These are phyloP conservation scores for Moniliella sp. DNA, from an alignment of 1,284 basidiomycete genomes.

Conservation along the genomic window DNA sequence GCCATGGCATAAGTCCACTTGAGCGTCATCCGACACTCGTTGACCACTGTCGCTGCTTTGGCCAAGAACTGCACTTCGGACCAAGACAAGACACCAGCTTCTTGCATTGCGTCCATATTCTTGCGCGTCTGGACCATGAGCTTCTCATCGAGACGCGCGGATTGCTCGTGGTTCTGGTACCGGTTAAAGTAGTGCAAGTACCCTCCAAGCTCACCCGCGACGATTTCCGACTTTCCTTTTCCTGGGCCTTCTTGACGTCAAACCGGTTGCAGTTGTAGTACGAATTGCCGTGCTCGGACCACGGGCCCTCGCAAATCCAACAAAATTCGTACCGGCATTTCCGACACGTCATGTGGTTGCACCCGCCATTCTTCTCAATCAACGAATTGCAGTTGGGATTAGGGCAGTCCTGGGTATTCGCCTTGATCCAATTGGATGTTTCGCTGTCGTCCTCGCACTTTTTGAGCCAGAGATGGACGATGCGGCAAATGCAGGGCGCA, in stretches of 20 bases:
- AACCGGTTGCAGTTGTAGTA: slow-evolving; percentile 97
- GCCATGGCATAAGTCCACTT: slow-evolving; percentile 99
- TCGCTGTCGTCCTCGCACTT: slow-evolving; percentile 94
- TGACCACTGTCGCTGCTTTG: slow-evolving; percentile 70
- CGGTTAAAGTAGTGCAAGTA: slow-evolving; percentile 23
- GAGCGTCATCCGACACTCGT: slow-evolving; percentile 71
- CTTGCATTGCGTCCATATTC: slow-evolving; percentile 99
- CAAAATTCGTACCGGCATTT: slow-evolving; percentile 41
- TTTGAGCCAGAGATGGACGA: slow-evolving; percentile 81
- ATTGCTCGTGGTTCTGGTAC: slow-evolving; percentile 95
- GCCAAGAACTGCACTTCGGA: slow-evolving; percentile 97
- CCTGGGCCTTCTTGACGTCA: slow-evolving; percentile 55
- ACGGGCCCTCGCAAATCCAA: slow-evolving; percentile 54
- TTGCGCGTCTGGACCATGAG: slow-evolving; percentile 84
- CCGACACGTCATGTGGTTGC: slow-evolving; percentile 38
- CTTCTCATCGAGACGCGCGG: slow-evolving; percentile 76
- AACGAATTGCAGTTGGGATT: slow-evolving; percentile 69
- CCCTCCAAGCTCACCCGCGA: slow-evolving; percentile 28
- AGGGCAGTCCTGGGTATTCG: slow-evolving; percentile 96
- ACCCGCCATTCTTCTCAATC: slow-evolving; percentile 97
- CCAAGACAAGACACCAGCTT: slow-evolving; percentile 73
- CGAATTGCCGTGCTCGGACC: slow-evolving; percentile 82
- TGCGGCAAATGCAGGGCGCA: slow-evolving; percentile 66
- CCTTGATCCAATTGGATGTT: slow-evolving; percentile 94
- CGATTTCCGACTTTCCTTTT: slow-evolving; percentile 67